A percentile compares a stretch with the other conserved stretches of the same genome.
phyloP scores from a whole-genome alignment of 2,329 filamentous ascomycete species.

The Colletotrichum abscissum region DNA sequence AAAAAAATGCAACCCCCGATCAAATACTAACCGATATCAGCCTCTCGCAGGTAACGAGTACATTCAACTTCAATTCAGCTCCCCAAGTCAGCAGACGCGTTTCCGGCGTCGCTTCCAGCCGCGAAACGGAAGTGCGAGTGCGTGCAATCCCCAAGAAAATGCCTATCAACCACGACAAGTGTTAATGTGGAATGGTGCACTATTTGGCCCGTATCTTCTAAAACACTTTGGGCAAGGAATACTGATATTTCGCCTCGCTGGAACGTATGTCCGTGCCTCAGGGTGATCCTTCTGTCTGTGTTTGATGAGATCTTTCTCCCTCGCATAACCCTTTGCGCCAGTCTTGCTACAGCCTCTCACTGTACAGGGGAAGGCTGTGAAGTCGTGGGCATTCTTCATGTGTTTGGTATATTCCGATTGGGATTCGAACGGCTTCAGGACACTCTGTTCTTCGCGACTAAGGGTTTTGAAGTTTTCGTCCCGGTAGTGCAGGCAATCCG shows the following conservation, averaged over 20 bases:
- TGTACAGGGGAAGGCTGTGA: conserved; percentile 47
- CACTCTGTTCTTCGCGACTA: conserved; percentile 6
- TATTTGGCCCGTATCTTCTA: too few species aligned
- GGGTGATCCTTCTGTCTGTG: conserved; percentile 39
- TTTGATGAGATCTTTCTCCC: conserved; percentile 40
- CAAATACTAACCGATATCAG: too few species aligned
- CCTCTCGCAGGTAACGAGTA: too few species aligned
- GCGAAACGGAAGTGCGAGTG: too few species aligned
- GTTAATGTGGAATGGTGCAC: too few species aligned
- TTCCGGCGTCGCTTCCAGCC: too few species aligned
- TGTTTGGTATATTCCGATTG: conserved; percentile 47
- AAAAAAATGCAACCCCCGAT: too few species aligned
- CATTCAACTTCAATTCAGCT: too few species aligned
- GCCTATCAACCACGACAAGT: too few species aligned
- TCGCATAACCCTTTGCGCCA: conserved; percentile 39
- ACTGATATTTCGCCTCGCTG: not conserved
- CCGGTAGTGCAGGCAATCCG: conserved; percentile 39
- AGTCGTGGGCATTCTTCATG: conserved; percentile 48
- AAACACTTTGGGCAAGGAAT: too few species aligned
- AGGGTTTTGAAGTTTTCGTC: conserved; percentile 32
- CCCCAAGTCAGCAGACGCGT: too few species aligned
- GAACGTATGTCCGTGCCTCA: conserved; percentile 4
- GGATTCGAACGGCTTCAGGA: conserved; percentile 37
- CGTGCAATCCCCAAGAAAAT: too few species aligned
- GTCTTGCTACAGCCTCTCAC: conserved; percentile 42